Evolutionary conservation across 768 basidiomycete species (phyloP).

Genomic region (Mrakia blollopis): DNA sequence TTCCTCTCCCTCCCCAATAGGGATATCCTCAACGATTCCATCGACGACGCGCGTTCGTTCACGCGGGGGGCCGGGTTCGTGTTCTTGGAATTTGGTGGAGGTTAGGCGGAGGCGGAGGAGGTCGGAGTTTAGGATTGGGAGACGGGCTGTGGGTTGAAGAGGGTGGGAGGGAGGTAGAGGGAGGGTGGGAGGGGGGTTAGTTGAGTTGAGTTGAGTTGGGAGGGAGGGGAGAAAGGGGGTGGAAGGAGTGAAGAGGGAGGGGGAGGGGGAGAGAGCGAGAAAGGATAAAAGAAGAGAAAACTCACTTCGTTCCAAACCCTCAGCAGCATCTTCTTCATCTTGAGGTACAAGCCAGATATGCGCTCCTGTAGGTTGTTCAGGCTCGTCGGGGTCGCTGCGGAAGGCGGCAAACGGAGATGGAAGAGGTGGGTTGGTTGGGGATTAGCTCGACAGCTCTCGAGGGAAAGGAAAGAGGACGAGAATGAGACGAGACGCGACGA

Average conservation of each 20-base stretch:
- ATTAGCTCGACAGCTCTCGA: background rate
- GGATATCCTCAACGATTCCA: constrained; percentile 22
- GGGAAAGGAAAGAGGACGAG: too few species aligned
- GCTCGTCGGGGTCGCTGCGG: constrained; percentile 42
- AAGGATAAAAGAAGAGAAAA: background rate
- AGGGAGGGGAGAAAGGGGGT: background rate
- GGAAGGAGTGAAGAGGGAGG: background rate
- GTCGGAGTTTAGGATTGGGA: constrained; percentile 42
- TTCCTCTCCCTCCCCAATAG: constrained; percentile 38
- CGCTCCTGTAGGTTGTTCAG: constrained; percentile 28
- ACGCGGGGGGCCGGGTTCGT: constrained; percentile 39
- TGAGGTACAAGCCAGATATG: constrained; percentile 17
- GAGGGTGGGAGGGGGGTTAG: background rate
- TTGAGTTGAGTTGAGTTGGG: background rate
- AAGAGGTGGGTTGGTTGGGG: background rate
- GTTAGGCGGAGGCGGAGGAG: constrained; percentile 44
- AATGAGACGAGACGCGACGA: background rate
- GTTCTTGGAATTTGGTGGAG: constrained; percentile 44
- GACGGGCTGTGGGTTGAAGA: constrained; percentile 32
- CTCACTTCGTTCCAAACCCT: constrained; percentile 21
- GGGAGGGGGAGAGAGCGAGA: background rate
- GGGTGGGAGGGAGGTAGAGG: background rate
- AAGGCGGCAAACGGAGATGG: background rate
- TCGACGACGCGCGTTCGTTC: constrained; percentile 33
- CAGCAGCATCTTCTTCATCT: constrained; percentile 24